Evolutionary conservation across 495 filamentous ascomycete genomes (phyloP).

Genomic region (Xylaria scruposa): DNA sequence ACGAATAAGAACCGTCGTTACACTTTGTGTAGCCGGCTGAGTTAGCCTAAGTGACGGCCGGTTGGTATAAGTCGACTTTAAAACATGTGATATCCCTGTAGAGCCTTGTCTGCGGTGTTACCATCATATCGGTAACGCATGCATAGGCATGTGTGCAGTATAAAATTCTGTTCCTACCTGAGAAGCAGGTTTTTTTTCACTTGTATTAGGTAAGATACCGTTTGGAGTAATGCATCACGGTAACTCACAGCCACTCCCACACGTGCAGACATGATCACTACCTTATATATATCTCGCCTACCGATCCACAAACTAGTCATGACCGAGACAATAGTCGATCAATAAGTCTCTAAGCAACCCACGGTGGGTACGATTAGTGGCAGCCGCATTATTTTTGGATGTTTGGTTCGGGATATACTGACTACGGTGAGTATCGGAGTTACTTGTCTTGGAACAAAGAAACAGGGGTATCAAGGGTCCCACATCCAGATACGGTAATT

Average conservation of each 20-base stretch:
- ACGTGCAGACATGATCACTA: background rate
- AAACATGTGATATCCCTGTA: background rate
- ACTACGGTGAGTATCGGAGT: conserved; percentile 11
- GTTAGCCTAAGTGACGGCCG: background rate
- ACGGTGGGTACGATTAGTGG: background rate
- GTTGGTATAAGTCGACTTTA: background rate
- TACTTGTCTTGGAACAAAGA: conserved; percentile 24
- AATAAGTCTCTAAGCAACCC: no score
- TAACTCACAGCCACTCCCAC: no score
- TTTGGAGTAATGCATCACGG: no score
- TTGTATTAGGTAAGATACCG: no score
- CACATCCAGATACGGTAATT: conserved; percentile 16
- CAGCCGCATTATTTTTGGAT: background rate
- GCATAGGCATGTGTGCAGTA: no score
- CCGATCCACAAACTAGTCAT: background rate
- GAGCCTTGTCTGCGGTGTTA: background rate
- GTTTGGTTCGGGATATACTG: no score
- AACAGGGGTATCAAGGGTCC: background rate
- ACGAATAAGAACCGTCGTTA: conserved; percentile 27
- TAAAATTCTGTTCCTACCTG: no score
- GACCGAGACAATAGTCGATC: no score
- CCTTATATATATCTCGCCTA: background rate
- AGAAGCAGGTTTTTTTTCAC: no score
- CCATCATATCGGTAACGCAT: background rate
- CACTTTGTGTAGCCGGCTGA: background rate